Percentiles rank a stretch among this genome's conserved stretches.
phyloP scores from a whole-genome alignment of 148 eudicot genomes.

The Rhododendron henanense region DNA sequence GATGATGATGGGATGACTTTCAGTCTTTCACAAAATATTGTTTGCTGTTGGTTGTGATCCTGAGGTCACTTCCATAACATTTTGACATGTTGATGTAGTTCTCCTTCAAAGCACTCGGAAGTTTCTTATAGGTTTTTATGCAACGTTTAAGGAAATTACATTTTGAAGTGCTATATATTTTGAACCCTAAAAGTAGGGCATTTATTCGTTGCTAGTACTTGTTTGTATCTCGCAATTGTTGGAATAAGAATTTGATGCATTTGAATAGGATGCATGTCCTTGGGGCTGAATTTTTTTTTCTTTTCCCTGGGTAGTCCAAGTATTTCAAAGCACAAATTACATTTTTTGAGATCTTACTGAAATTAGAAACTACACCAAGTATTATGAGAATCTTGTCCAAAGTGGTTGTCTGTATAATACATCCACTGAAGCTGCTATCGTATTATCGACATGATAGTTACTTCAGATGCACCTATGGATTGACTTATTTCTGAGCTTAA shows the following conservation, averaged over 20 bases:
- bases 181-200: background rate
- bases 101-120: background rate
- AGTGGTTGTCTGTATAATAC: background rate
- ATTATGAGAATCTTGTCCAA: background rate
- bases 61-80: background rate
- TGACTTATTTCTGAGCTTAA: background rate
- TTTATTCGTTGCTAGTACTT: background rate
- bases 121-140: background rate
- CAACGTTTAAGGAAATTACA: background rate
- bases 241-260: background rate
- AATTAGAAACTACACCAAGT: background rate
- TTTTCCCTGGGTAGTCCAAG: background rate
- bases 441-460: background rate
- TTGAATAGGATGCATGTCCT: background rate
- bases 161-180: background rate
- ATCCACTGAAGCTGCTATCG: background rate
- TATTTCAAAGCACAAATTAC: background rate
- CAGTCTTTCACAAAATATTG: background rate
- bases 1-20: background rate
- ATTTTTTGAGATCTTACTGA: background rate
- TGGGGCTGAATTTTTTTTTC: background rate
- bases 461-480: background rate
- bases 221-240: background rate
- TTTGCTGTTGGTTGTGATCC: background rate
- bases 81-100: background rate